These are phyloP conservation scores for Micromonas pusilla DNA, from an alignment of 139 green algal species.

Conservation along the genomic window DNA sequence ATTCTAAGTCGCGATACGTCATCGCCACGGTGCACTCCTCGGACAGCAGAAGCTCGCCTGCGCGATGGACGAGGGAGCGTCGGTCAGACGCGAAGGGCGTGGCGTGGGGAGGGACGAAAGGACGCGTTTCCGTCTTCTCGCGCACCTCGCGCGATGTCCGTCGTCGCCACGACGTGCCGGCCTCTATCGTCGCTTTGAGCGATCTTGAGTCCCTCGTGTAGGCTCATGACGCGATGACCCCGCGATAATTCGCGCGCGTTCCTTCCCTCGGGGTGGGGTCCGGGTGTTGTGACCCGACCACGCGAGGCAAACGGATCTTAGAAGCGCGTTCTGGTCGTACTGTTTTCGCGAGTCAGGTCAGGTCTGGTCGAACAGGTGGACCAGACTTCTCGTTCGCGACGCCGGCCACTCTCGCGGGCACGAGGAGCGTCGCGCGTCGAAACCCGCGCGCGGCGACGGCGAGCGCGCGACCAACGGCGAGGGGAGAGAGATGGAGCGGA, in stretches of 20 bases:
- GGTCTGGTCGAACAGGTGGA: too few species aligned
- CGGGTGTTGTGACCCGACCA: too few species aligned
- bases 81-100: neutral
- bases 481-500: neutral
- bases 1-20: neutral
- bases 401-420: too few species aligned
- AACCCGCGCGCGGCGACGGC: too few species aligned
- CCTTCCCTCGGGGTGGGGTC: too few species aligned
- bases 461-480: neutral
- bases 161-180: neutral
- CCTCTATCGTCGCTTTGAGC: neutral
- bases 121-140: too few species aligned
- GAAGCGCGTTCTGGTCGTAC: too few species aligned
- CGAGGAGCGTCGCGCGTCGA: too few species aligned
- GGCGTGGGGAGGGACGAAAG: neutral
- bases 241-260: too few species aligned
- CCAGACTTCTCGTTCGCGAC: too few species aligned
- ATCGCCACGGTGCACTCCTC: neutral
- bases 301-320: too few species aligned
- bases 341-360: too few species aligned
- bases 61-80: neutral
- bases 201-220: neutral
- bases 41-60: neutral
- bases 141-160: neutral
- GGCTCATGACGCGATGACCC: neutral